Evolutionary conservation across 176 grass and related monocot genomes (phyloP).

Genomic region (Oryza brachyantha): DNA sequence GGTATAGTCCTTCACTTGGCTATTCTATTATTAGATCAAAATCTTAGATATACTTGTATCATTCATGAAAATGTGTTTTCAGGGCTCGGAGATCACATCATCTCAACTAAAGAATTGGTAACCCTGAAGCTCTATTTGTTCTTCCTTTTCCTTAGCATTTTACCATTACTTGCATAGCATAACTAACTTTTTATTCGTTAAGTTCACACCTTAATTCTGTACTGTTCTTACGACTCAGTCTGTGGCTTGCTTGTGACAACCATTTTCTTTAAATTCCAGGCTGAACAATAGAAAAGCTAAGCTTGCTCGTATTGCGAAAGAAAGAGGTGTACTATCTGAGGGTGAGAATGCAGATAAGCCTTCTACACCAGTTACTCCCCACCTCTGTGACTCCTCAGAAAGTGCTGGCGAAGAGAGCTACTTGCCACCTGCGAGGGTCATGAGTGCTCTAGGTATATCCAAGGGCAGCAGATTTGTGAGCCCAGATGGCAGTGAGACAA

Average conservation of each 20-base stretch:
- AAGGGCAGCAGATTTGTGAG: constrained; percentile 37
- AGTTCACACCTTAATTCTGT: background rate
- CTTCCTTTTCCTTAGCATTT: background rate
- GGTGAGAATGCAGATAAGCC: constrained; percentile 69
- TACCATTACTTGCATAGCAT: background rate
- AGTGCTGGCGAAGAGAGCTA: constrained; percentile 63
- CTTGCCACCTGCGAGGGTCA: constrained; percentile 44
- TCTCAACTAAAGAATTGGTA: constrained; percentile 99
- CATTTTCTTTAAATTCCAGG: constrained; percentile 45
- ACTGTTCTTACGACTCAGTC: background rate
- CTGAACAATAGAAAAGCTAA: constrained; percentile 94
- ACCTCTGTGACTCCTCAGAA: constrained; percentile 53
- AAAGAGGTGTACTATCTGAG: constrained; percentile 61
- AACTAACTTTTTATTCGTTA: background rate
- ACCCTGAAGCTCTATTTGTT: constrained; percentile 21
- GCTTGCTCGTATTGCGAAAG: constrained; percentile 76
- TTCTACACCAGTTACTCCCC: constrained; percentile 38
- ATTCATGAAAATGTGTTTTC: constrained; percentile 43
- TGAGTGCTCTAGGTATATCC: constrained; percentile 44
- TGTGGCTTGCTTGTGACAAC: constrained; percentile 6
- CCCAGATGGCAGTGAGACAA: constrained; percentile 38
- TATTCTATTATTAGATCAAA: constrained; percentile 20
- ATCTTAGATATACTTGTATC: constrained; percentile 20
- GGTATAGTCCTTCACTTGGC: constrained; percentile 33
- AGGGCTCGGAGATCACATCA: constrained; percentile 91